Percentiles rank a stretch among this genome's conserved stretches.
phyloP scores from a whole-genome alignment of 2,329 filamentous ascomycete species.

The Endothia cerciana region DNA sequence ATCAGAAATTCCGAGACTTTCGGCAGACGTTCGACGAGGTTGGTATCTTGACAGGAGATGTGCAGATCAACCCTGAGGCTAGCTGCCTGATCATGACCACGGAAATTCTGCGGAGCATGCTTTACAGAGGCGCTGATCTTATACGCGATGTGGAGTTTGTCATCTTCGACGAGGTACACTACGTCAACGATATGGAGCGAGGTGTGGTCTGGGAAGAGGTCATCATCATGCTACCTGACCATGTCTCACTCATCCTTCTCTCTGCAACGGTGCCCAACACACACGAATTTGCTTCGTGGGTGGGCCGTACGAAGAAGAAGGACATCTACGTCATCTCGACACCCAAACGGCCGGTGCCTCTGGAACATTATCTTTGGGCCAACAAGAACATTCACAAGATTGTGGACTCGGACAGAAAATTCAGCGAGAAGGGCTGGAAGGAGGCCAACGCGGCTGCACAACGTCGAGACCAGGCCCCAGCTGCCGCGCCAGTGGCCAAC shows the following conservation, averaged over 20 bases:
- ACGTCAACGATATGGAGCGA: conserved; percentile 93
- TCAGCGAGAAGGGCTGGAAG: conserved; percentile 93
- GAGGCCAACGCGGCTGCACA: conserved; percentile 83
- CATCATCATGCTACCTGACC: conserved; percentile 98
- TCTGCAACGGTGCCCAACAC: conserved; percentile 98
- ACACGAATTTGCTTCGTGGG: conserved; percentile 97
- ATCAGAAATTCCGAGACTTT: conserved; percentile 98
- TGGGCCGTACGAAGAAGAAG: conserved; percentile 96
- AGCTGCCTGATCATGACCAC: conserved; percentile 99
- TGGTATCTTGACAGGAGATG: conserved; percentile 94
- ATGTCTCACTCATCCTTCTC: conserved; percentile 91
- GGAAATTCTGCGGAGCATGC: conserved; percentile 96
- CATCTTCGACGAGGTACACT: conserved; percentile 98
- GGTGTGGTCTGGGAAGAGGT: conserved; percentile 99
- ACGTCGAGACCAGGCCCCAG: conserved; percentile 77
- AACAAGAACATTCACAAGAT: conserved; percentile 93
- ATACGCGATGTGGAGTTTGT: conserved; percentile 98
- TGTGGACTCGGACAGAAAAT: conserved; percentile 89
- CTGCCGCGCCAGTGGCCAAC: conserved; percentile 43
- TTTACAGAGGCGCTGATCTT: conserved; percentile 92
- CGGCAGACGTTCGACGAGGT: conserved; percentile 90
- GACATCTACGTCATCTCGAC: conserved; percentile 99
- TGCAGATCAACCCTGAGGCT: conserved; percentile 96
- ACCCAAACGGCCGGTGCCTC: conserved; percentile 87
- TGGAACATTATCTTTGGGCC: conserved; percentile 97